phyloP scores from a whole-genome alignment of 2,329 filamentous ascomycete species.

The Cercospora canescens region DNA sequence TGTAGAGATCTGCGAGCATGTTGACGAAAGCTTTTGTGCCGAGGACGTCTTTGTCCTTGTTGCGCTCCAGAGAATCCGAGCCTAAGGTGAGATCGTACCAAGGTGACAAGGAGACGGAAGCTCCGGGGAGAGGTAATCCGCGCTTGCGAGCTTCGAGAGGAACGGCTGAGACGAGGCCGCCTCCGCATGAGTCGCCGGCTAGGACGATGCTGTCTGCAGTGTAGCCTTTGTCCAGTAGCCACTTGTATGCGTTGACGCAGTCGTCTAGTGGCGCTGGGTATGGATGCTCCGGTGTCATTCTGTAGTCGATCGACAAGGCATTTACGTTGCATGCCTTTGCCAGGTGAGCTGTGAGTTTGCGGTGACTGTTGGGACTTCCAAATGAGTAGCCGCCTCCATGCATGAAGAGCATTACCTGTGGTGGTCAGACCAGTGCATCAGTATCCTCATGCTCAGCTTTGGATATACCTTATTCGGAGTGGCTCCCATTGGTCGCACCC shows the following conservation, averaged over 20 bases:
- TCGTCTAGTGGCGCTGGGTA: conserved; percentile 57
- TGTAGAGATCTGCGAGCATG: conserved; percentile 24
- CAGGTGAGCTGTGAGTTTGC: conserved; percentile 31
- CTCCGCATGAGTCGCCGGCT: conserved; percentile 31
- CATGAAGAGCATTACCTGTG: conserved; percentile 20
- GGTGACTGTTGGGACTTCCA: conserved; percentile 27
- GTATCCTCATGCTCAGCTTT: neutral
- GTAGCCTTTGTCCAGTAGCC: conserved; percentile 50
- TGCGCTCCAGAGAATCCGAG: conserved; percentile 21
- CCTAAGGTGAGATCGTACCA: conserved; percentile 27
- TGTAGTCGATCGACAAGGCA: conserved; percentile 58
- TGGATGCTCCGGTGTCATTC: conserved; percentile 59
- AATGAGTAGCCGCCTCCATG: conserved; percentile 32
- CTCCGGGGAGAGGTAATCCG: conserved; percentile 25
- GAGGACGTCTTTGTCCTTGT: conserved; percentile 27
- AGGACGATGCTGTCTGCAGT: conserved; percentile 25
- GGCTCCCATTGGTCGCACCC: conserved; percentile 23
- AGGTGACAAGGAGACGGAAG: conserved; percentile 27
- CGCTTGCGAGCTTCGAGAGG: conserved; percentile 24
- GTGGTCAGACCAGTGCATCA: neutral
- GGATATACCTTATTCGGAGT: conserved; percentile 22
- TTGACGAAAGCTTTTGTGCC: conserved; percentile 21
- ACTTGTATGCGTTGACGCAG: conserved; percentile 57
- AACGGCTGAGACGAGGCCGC: conserved; percentile 27
- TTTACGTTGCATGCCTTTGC: conserved; percentile 52